Percentiles rank a stretch among this genome's conserved stretches.
These are phyloP conservation scores for Aspergillus persii DNA, from an alignment of 2,329 filamentous ascomycete species.

Conservation along the genomic window DNA sequence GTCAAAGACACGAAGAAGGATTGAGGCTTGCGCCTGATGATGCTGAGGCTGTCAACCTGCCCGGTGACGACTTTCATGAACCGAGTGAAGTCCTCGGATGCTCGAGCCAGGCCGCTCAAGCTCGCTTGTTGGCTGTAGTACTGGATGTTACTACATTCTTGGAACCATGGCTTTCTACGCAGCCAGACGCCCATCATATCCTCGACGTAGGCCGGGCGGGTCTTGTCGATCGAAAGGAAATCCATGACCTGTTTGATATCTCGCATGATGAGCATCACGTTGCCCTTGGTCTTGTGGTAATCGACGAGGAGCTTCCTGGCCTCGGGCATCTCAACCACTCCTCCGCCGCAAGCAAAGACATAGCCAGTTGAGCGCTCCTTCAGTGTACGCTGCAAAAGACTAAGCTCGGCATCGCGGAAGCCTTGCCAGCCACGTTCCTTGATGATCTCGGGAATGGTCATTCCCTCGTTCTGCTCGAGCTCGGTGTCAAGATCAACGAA, in stretches of 20 bases:
- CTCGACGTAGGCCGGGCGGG: constrained; percentile 85
- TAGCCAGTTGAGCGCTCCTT: constrained; percentile 71
- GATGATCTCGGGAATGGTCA: constrained; percentile 84
- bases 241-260: constrained; percentile 85
- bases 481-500: constrained; percentile 87
- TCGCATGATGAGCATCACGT: constrained; percentile 82
- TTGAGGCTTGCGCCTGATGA: constrained; percentile 63
- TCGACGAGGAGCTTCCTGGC: constrained; percentile 72
- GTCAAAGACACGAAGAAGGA: constrained; percentile 95
- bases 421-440: constrained; percentile 77
- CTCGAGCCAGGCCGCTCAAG: constrained; percentile 49
- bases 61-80: constrained; percentile 72
- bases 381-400: constrained; percentile 70
- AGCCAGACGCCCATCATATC: constrained; percentile 90
- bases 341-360: constrained; percentile 91
- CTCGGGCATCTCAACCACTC: constrained; percentile 81
- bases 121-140: constrained; percentile 76
- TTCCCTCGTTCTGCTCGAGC: constrained; percentile 70
- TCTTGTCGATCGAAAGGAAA: constrained; percentile 85
- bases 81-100: constrained; percentile 67
- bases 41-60: constrained; percentile 52
- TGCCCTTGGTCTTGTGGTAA: constrained; percentile 73
- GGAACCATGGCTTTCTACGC: constrained; percentile 83
- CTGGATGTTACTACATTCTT: constrained; percentile 89
- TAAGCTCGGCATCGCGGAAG: constrained; percentile 77